Evolutionary conservation across 148 eudicot genomes (phyloP), one percentile per base, ranked within the genome.

Genomic region (Polygonum aviculare): DNA sequence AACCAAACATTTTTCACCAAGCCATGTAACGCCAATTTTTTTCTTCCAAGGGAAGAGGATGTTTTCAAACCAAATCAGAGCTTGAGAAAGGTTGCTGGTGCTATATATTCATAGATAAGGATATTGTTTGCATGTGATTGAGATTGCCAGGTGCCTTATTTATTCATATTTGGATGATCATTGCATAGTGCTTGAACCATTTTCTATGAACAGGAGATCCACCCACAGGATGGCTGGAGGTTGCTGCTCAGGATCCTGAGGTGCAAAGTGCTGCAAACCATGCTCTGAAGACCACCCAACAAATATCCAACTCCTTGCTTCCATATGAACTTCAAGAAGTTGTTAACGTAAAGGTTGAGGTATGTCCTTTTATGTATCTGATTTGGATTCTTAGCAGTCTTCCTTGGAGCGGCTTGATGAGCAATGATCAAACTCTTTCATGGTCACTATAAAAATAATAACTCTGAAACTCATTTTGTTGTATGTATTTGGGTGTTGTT

Each of bases 231-330:
- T 90, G 93, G 96, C 86, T 80, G 78, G 84, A 90, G 48, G 98
- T 94, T 73, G 89, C 97, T 16, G 89, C 76, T n/a, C 87, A 90
- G 78, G 98, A 94, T 83, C 96, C 98, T 73, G 88, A 90, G 69
- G 91, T 94, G 52, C 91, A 88, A 79, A 93, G 89, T 84, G 97
- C 98, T 38, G 98, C 98, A 11, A 75, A 92, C 72, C 97, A 92
- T 81, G 97, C 93, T 74, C 76, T 94, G 9, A 83, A 88, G 82
- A 84, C 87, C 71, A 83, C 92, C 50, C 97, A 94, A 77, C 88
- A 92, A 85, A 88, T 92, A 75, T 92, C 98, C 70, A 94, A 94
- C 84, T 92, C 97, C 1, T 81, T 94, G 83, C 76, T 85, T 16
- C 98, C 97, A 33, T 92, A 86, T 77, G 91, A 86, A 77, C 92